Base-by-base conservation (phyloP, 106 monocot species). In the Allium sativum region DNA sequence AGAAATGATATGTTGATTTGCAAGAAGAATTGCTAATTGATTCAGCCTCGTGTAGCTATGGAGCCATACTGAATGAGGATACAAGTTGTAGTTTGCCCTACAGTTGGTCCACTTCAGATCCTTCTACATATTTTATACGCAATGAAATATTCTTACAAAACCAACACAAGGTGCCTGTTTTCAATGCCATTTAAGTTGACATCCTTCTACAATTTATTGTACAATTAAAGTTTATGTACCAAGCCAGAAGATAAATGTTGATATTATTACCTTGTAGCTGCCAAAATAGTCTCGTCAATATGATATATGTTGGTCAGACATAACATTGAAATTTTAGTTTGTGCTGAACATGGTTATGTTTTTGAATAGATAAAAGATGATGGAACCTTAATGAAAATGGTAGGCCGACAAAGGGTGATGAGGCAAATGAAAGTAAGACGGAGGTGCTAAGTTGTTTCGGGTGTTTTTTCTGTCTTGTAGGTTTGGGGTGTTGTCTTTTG, bases 341-440 rank as follows among this genome's bases (percentile, higher is more conserved):
- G 6, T 8, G 15, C 19, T 59, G 43, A 59, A 42, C 42, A 7
- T 56, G 40, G 5, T 12, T 58, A 54, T 48, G 2, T 43, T n/a
- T 18, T 62, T 51, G 12, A 53, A 62, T 76, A 98, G 96, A 83
- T 85, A 41, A 98, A 98, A 70, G 87, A 84, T 17, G 81, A 67
- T 65, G 59, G 62, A 54, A 98, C 96, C 10, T 74, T 92, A 76
- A 91, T 98, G 96, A 74, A 98, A 83, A 85, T 98, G 91, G 85
- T 98, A 60, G 96, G 72, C n/a, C n/a, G n/a, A n/a, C n/a, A n/a
- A n/a, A n/a, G n/a, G n/a, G n/a, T n/a, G n/a, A n/a, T n/a, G n/a
- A n/a, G n/a, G n/a, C n/a, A n/a, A n/a, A n/a, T n/a, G n/a, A n/a
- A n/a, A n/a, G n/a, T n/a, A n/a, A n/a, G n/a, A n/a, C n/a, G n/a